Conservation (phyloP, 176 grass and related monocot species). For the Musa troglodytarum region DNA sequence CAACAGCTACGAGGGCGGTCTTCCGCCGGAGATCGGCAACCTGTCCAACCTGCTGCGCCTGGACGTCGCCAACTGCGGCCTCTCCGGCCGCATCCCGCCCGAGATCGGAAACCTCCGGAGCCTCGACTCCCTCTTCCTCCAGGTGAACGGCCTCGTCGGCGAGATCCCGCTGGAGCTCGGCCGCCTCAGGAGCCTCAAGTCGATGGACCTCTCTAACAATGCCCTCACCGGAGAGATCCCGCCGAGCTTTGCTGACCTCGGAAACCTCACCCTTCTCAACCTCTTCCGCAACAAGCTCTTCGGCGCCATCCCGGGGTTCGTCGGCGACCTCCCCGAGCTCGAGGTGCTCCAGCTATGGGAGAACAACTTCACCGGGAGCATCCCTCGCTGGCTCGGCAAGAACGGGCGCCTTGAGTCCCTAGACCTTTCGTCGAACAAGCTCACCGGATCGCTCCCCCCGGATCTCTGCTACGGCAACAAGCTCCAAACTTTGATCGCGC, state of each 20-base stretch:
- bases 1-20: constrained; percentile 49
- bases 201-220: constrained; percentile 62
- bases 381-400: constrained; percentile 8
- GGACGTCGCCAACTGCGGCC: constrained; percentile 47
- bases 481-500: constrained; percentile 17
- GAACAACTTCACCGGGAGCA: constrained; percentile 20
- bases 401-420: constrained; percentile 11
- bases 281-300: constrained; percentile 24
- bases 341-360: constrained; percentile 22
- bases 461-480: constrained; percentile 17
- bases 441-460: constrained; percentile 13
- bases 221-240: constrained; percentile 71
- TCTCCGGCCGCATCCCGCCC: constrained; percentile 56
- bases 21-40: constrained; percentile 59
- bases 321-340: constrained; percentile 22
- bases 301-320: constrained; percentile 26
- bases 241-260: constrained; percentile 58
- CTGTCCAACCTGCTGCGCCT: constrained; percentile 44
- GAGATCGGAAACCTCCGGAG: constrained; percentile 55
- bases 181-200: constrained; percentile 33
- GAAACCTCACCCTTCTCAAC: constrained; percentile 56
- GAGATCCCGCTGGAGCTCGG: constrained; percentile 51
- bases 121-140: constrained; percentile 46
- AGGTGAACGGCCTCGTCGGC: constrained; percentile 58
- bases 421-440: constrained; percentile 21